Base-by-base conservation (phyloP, 2,329 filamentous ascomycete species). In the Helotiales sp. region DNA sequence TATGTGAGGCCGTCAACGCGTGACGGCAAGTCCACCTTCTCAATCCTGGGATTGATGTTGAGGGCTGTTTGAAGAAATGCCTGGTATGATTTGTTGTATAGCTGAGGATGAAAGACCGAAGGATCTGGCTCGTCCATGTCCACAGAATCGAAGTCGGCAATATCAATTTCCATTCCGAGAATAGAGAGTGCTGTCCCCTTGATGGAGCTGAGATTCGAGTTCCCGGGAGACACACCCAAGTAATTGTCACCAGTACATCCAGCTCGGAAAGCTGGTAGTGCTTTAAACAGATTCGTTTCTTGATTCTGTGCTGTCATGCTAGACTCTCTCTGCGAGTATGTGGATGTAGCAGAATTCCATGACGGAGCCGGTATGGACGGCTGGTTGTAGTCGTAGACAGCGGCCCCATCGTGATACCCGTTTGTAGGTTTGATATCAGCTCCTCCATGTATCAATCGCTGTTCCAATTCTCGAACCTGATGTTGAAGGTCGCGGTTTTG, bases 111-210 rank as follows among this genome's bases (percentile, higher is more conserved):
- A 24, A 56, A 76, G 69, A 71, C 80, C 65, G 70, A 74, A 59
- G 71, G 74, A 17, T 67, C 61, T 57, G 74, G 83, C 75, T 89
- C 86, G 65, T 89, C 83, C 70, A 84, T 79, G 59, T 91, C 88
- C 1, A 80, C 77, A 1, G 82, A 84, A 47, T 87, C 81, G 67
- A 90, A 91, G 44, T 87, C 84, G 12, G 88, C 85, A 40, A 93
- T 82, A 71, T 96, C 89, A 66, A 95, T 88, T 46, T 89, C 87
- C 65, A 88, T 89, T 31, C 90, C 91, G 40, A 95, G 83, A 53
- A 96, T 84, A 1, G 89, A 87, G n/a, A 95, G 76, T 8, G 83
- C 85, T 0, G 88, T 92, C 47, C 89, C 90, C 66, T 87, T 87
- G 68, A 93, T 88, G 7, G 88, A 86, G 72, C 86, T 90, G 34